phyloP scores from a whole-genome alignment of 108 stramenopile species.

The Pseudonitzschia multistriata region DNA sequence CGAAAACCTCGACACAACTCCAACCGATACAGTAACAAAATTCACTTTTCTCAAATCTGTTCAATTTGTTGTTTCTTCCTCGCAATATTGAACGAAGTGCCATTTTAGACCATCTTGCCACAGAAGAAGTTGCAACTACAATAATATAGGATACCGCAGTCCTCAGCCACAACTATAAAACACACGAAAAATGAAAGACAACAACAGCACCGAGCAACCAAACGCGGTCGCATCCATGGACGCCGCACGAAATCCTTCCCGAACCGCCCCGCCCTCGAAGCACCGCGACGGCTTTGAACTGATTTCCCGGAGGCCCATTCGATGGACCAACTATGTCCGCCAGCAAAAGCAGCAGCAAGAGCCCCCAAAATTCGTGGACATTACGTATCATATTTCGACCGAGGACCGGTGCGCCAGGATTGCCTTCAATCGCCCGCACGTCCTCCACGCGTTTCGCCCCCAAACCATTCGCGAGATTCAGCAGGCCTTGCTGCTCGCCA shows the following conservation, averaged over 20 bases:
- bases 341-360: not conserved
- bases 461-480: slow-evolving; percentile 91
- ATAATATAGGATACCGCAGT: no score
- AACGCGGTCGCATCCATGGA: slow-evolving; percentile 64
- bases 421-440: slow-evolving; percentile 83
- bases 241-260: slow-evolving; percentile 69
- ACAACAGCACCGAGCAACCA: not conserved
- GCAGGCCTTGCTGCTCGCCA: slow-evolving; percentile 73
- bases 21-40: no score
- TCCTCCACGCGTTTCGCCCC: slow-evolving; percentile 92
- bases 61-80: no score
- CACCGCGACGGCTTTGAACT: slow-evolving; percentile 81
- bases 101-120: no score
- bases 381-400: slow-evolving; percentile 73
- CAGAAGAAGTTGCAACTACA: no score
- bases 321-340: slow-evolving; percentile 47
- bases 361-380: slow-evolving; percentile 52
- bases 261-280: slow-evolving; percentile 69
- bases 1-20: no score
- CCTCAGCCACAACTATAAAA: not conserved
- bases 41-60: no score
- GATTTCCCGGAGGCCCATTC: slow-evolving; percentile 59
- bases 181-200: not conserved
- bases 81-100: no score
- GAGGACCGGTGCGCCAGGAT: slow-evolving; percentile 73